phyloP scores from a whole-genome alignment of 805 yeast genomes.

The Saccharomycopsis capsularis region DNA sequence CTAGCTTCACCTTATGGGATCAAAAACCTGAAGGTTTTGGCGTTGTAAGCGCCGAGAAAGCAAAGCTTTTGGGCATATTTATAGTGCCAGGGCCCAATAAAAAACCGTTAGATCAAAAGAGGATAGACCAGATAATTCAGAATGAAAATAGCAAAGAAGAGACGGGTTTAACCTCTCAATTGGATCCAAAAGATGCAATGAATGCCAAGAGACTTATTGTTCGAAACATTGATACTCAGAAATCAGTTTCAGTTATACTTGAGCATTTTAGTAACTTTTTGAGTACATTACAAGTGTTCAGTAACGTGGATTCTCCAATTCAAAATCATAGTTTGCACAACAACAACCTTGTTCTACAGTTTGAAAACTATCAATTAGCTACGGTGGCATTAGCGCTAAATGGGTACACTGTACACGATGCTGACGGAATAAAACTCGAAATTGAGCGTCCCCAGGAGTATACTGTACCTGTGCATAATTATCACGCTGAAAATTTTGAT shows the following conservation, averaged over 20 bases:
- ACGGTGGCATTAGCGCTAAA: slow-evolving; percentile 40
- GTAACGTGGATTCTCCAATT: slow-evolving; percentile 31
- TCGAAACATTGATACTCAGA: slow-evolving; percentile 7
- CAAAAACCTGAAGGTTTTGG: slow-evolving; percentile 66
- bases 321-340: slow-evolving; percentile 32
- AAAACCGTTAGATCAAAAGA: slow-evolving; percentile 17
- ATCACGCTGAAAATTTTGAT: slow-evolving; percentile 21
- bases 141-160: slow-evolving; percentile 10
- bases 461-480: slow-evolving; percentile 28
- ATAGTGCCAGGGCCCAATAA: slow-evolving; percentile 61
- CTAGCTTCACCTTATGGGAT: slow-evolving; percentile 58
- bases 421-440: slow-evolving; percentile 24
- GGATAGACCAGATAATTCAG: slow-evolving; percentile 8
- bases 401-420: slow-evolving; percentile 1
- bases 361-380: slow-evolving; percentile 45
- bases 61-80: slow-evolving; percentile 72
- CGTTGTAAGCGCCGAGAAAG: slow-evolving; percentile 63
- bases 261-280: slow-evolving; percentile 41
- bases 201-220: slow-evolving; percentile 26
- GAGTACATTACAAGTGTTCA: slow-evolving; percentile 34
- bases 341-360: slow-evolving; percentile 40
- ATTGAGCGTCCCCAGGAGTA: slow-evolving; percentile 43
- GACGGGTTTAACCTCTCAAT: slow-evolving; percentile 24
- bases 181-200: slow-evolving; percentile 27
- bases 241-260: slow-evolving; percentile 32